Conservation (phyloP, 768 basidiomycete species). For the Suillus ampliporus region DNA sequence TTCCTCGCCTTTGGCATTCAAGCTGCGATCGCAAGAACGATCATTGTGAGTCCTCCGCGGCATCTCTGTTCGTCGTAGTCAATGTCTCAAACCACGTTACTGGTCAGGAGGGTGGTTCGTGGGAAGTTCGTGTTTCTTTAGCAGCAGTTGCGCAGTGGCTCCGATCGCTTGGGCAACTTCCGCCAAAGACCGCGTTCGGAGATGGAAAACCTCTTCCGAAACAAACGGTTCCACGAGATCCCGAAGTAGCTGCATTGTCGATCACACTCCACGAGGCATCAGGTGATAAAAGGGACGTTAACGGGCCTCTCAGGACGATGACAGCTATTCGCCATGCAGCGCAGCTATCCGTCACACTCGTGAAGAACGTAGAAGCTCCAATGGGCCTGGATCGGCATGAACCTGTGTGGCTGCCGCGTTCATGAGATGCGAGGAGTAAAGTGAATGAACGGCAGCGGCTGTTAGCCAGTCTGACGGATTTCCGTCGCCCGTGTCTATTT, state of each 20-base stretch:
- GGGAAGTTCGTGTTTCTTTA: constrained; percentile 64
- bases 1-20: constrained; percentile 63
- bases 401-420: constrained; percentile 24
- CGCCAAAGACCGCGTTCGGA: constrained; percentile 48
- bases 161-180: constrained; percentile 54
- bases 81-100: background rate
- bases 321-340: constrained; percentile 53
- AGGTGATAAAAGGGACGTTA: constrained; percentile 17
- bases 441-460: background rate
- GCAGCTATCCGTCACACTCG: constrained; percentile 48
- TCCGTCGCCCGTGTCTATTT: background rate
- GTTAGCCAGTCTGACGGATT: background rate
- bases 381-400: constrained; percentile 36
- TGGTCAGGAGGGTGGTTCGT: constrained; percentile 62
- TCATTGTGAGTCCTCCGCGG: constrained; percentile 44
- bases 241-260: constrained; percentile 45
- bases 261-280: constrained; percentile 33
- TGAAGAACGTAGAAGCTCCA: constrained; percentile 44
- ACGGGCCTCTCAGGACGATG: constrained; percentile 34
- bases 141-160: constrained; percentile 62
- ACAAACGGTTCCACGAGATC: constrained; percentile 35
- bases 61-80: background rate
- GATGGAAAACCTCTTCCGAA: constrained; percentile 46
- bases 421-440: background rate
- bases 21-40: constrained; percentile 57